Evolutionary conservation across 1,284 basidiomycete genomes (phyloP).

Genomic region (Moniliophthora roreri): DNA sequence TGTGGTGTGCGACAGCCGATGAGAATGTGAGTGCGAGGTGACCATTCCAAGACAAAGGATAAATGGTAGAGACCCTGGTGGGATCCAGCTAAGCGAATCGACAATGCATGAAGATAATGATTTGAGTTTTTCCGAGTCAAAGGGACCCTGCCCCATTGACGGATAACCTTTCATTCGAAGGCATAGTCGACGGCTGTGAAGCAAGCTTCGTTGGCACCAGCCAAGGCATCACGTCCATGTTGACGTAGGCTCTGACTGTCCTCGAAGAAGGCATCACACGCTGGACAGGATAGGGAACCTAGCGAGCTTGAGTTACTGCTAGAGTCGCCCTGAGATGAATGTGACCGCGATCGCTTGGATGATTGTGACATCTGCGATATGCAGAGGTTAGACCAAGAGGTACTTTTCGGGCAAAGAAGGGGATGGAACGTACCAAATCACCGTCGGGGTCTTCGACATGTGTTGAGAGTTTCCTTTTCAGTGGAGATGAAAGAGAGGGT

Average conservation of each 20-base stretch:
- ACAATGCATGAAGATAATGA: not conserved
- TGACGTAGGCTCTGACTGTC: slow-evolving; percentile 53
- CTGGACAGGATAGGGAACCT: slow-evolving; percentile 56
- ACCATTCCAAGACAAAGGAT: slow-evolving; percentile 1
- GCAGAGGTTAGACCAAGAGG: slow-evolving; percentile 7
- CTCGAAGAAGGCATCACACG: slow-evolving; percentile 66
- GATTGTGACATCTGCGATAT: slow-evolving; percentile 43
- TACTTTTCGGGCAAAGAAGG: slow-evolving; percentile 9
- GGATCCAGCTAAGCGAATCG: not conserved
- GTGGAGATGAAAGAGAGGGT: slow-evolving; percentile 29
- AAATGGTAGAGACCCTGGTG: not conserved
- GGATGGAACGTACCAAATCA: slow-evolving; percentile 44
- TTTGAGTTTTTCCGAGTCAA: not conserved
- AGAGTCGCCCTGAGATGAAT: slow-evolving; percentile 23
- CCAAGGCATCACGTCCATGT: slow-evolving; percentile 46
- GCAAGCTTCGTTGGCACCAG: slow-evolving; percentile 62
- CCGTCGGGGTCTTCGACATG: slow-evolving; percentile 37
- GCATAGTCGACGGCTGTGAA: slow-evolving; percentile 69
- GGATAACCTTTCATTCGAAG: slow-evolving; percentile 45
- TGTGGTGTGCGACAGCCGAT: not conserved
- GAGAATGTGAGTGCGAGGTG: slow-evolving; percentile 7
- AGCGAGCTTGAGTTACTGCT: slow-evolving; percentile 27
- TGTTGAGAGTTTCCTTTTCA: slow-evolving; percentile 46
- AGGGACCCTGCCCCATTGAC: not conserved
- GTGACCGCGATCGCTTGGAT: slow-evolving; percentile 51